A percentile compares a stretch with the other conserved stretches of the same genome.
Conservation (phyloP, 2,329 filamentous ascomycete genomes). For the Apiospora koreana region DNA sequence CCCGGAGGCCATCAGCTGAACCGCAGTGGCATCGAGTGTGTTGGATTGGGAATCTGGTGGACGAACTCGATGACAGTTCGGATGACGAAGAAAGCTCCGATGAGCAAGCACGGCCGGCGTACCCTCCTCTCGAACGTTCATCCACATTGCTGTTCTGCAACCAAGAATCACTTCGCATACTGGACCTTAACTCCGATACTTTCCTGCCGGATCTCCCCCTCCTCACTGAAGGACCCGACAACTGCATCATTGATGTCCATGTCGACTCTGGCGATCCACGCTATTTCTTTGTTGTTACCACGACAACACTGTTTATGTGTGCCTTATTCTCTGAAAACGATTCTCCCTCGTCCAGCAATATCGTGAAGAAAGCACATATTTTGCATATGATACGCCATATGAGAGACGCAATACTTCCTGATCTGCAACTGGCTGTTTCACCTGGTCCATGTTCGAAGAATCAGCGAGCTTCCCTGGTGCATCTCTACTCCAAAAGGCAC, state of each 20-base stretch:
- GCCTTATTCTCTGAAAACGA: slow-evolving; percentile 22
- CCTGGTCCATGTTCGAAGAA: slow-evolving; percentile 21
- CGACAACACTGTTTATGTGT: slow-evolving; percentile 30
- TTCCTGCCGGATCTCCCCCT: slow-evolving; percentile 29
- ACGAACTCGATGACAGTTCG: slow-evolving; percentile 30
- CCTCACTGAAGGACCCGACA: slow-evolving; percentile 20
- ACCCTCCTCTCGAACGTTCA: slow-evolving; percentile 50
- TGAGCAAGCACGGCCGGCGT: slow-evolving; percentile 23
- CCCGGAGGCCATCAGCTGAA: slow-evolving; percentile 28
- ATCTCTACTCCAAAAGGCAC: slow-evolving; percentile 27
- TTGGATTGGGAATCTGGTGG: slow-evolving; percentile 37
- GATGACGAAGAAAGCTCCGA: slow-evolving; percentile 34
- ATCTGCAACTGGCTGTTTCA: slow-evolving; percentile 41
- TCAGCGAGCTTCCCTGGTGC: slow-evolving; percentile 23
- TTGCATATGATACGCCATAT: slow-evolving; percentile 48
- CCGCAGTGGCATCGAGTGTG: slow-evolving; percentile 44
- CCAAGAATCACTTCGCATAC: slow-evolving; percentile 27
- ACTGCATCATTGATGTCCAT: slow-evolving; percentile 30
- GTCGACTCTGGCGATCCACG: slow-evolving; percentile 27
- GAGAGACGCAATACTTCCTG: slow-evolving; percentile 37
- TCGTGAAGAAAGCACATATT: slow-evolving; percentile 28
- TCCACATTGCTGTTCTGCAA: slow-evolving; percentile 51
- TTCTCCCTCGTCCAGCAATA: slow-evolving; percentile 19
- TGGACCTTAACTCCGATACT: slow-evolving; percentile 26
- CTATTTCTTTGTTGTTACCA: slow-evolving; percentile 32